Evolutionary conservation across 768 basidiomycete genomes (phyloP), one percentile per base, ranked within the genome.

Genomic region (Stropharia rugosoannulata): DNA sequence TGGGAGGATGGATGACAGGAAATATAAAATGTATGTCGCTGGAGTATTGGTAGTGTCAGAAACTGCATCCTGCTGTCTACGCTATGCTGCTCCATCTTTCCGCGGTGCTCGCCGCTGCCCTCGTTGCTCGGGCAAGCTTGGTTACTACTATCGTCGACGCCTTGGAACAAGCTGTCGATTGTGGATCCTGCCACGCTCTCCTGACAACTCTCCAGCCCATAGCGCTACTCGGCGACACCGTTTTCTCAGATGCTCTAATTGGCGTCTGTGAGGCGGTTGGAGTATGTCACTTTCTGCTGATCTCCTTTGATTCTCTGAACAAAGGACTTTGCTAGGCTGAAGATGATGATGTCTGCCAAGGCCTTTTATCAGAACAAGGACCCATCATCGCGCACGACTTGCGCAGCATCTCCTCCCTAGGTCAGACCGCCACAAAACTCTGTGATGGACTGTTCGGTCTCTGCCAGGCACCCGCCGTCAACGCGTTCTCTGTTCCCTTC

Each of bases 361-460:
- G 85, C 25, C 67, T 76, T 2, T 63, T 85, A 45, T 66, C 58
- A 4, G 68, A 77, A 43, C 80, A 83, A 65, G 84, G 76, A 2
- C 84, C 84, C 3, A 80, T 85, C 54, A 65, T 87, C 41, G 82
- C 83, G 0, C 80, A 84, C 55, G 79, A 75, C 52, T 65, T 87
- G 32, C 78, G 84, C 9, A 67, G 67, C 2, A 83, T 84, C 53
- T 72, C 74, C 9, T 64, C 76, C 8, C 62, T 72, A 12, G 78
- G 79, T 2, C 73, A 75, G 54, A 80, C 82, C 0, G 77, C 81
- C 0, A 78, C 76, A 11, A 80, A 80, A 59, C 73, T 87, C 45
- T 85, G 84, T 64, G 76, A 79, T 54, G 76, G 78, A 6, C 64
- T 83, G 2, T 72, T 84, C 46, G 83, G 83, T 18, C 70, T 84